A percentile compares a stretch with the other conserved stretches of the same genome.
phyloP scores from a whole-genome alignment of 805 yeast species.

The Danielia oregonensis region DNA sequence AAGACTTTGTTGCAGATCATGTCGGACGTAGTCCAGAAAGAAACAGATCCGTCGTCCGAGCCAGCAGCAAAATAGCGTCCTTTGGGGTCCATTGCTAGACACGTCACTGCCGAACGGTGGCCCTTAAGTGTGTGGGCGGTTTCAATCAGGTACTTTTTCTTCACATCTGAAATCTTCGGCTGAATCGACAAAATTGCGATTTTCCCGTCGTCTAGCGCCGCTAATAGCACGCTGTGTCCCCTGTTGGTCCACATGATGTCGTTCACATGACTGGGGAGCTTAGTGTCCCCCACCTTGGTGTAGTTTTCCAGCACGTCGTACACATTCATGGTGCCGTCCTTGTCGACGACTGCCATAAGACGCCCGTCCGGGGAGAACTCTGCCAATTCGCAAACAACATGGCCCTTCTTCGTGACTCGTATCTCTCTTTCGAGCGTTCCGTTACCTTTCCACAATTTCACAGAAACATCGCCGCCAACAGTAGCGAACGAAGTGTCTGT shows the following conservation, averaged over 20 bases:
- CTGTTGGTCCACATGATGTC: conserved; percentile 46
- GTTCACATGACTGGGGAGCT: conserved; percentile 28
- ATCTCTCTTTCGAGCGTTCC: conserved; percentile 13
- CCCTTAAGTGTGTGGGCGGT: conserved; percentile 23
- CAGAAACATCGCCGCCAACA: conserved; percentile 44
- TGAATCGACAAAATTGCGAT: conserved; percentile 18
- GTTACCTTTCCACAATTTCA: conserved; percentile 29
- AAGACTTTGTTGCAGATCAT: conserved; percentile 36
- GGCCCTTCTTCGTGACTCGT: conserved; percentile 20
- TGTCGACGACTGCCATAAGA: conserved; percentile 41
- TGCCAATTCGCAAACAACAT: conserved; percentile 16
- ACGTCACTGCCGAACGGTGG: conserved; percentile 50
- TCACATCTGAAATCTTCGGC: conserved; percentile 5
- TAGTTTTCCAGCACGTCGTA: conserved; percentile 31
- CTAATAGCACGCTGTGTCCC: conserved; percentile 27
- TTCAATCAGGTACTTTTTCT: conserved; percentile 4
- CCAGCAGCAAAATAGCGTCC: conserved; percentile 53
- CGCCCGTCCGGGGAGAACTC: conserved; percentile 46
- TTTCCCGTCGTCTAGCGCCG: conserved; percentile 48
- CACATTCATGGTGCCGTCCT: conserved; percentile 33
- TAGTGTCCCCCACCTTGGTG: conserved; percentile 21
- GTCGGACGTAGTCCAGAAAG: conserved; percentile 44
- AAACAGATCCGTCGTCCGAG: conserved; percentile 53
- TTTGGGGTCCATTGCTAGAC: conserved; percentile 47
- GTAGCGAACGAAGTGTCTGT: conserved; percentile 44